Evolutionary conservation across 2,329 filamentous ascomycete species (phyloP), one percentile per base, ranked within the genome.

Genomic region (Cercospora janseana): DNA sequence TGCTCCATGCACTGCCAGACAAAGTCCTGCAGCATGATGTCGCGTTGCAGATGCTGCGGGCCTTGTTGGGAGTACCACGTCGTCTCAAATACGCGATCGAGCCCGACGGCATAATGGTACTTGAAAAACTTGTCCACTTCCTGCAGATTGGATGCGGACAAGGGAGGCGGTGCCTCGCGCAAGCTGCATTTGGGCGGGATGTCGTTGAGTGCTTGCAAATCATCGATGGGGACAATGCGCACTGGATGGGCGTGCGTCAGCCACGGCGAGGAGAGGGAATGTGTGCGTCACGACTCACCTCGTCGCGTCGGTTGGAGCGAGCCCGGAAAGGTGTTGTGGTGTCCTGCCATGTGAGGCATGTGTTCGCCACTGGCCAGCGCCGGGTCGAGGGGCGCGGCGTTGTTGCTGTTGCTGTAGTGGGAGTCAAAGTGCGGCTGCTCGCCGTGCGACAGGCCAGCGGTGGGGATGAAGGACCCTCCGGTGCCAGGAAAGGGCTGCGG

Each of bases 41-140:
- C 77, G 27, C 69, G 70, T 51, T 81, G 69, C 2, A 86, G 69
- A 45, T 75, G 70, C n/a, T 66, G 67, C 47, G 78, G 72, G 46
- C 77, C 79, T 57, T 75, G 75, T 28, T 70, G 72, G 20, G 74
- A 80, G 71, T 88, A 96, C 91, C 91, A 97, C 21, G 77, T 79
- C 5, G 88, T 87, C 68, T 96, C 91, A 55, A 94, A 79, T 55
- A 93, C 85, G 42, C 79, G 79, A 68, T 88, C 84, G 38, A 93
- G 79, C 6, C 83, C 86, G 1, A 79, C 79, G 3, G 84, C 86
- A 67, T 93, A 94, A 57, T 89, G 83, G 58, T 85, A 84, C 60
- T 81, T 79, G 69, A 87, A 94, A 12, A 92, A 73, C 54, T 89
- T 84, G 60, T 83, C 80, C 42, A 87, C 75, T 64, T 91, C 86